Evolutionary conservation across 1,284 basidiomycete genomes (phyloP), one percentile per base, ranked within the genome.

Genomic region (Cerrena zonata): DNA sequence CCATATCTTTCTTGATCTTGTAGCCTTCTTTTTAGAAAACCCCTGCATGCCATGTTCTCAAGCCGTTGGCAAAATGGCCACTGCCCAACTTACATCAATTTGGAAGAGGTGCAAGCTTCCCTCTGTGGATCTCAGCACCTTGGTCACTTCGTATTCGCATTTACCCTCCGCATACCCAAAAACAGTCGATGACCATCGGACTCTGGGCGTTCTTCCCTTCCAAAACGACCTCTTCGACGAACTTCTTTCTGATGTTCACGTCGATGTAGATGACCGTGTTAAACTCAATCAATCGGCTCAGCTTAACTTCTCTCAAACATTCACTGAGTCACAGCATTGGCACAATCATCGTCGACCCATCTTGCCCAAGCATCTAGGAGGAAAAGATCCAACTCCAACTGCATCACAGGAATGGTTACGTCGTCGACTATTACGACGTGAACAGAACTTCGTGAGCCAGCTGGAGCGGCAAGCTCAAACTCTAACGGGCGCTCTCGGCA

Each of bases 391-490:
- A 11, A 58, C 68, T 53, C 61, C 63, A 3, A 30, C 51, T 47
- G n/a, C n/a, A n/a, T n/a, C n/a, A n/a, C 67, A 65, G 19, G 70
- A 62, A 53, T 60, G 69, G 63, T 63, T 69, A 47, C 69, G 72
- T 30, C 65, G 51, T 52, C 69, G 65, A 53, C 63, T 61, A 44
- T 65, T 80, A 43, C 65, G 68, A 15, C 59, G 60, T 18, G 70
- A 80, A 15, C 85, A 87, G 57, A 65, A 72, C 2, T 79, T 77
- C 61, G 82, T 83, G 77, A 65, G 71, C 23, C 67, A 59, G 15
- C 57, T 86, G 52, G 80, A 83, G 52, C 66, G 70, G 51, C 79
- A 80, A 42, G 83, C 85, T 4, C 75, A 74, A 38, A 82, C 82
- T 1, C 60, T 87, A 51, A 82, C 80, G 0, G 84, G 85, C 0